phyloP scores from a whole-genome alignment of 805 yeast genomes.

The Candida maesae region DNA sequence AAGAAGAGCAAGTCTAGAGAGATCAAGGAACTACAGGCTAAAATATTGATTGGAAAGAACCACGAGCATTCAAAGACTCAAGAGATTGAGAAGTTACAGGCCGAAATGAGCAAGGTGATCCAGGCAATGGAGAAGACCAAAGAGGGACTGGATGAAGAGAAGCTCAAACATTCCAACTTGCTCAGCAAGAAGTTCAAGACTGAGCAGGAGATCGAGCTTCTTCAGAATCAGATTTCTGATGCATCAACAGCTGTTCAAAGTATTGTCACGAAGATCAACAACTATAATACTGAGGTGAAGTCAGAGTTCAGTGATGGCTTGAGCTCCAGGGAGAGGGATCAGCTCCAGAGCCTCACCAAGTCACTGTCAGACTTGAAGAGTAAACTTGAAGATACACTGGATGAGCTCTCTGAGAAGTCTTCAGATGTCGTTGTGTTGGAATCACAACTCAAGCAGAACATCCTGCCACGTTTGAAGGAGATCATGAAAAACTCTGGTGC shows the following conservation, averaged over 20 bases:
- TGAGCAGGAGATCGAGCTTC: slow-evolving; percentile 38
- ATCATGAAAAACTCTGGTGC: slow-evolving; percentile 27
- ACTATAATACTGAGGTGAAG: slow-evolving; percentile 42
- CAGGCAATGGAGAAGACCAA: slow-evolving; percentile 40
- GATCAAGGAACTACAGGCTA: slow-evolving; percentile 36
- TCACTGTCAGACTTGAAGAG: slow-evolving; percentile 37
- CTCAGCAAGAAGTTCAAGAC: slow-evolving; percentile 38
- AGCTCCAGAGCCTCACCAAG: slow-evolving; percentile 33
- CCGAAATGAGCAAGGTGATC: slow-evolving; percentile 34
- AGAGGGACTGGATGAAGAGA: slow-evolving; percentile 40
- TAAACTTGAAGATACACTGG: slow-evolving; percentile 38
- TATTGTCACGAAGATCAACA: slow-evolving; percentile 33
- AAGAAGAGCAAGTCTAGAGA: slow-evolving; percentile 51
- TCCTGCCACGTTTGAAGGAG: slow-evolving; percentile 48
- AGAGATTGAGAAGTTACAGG: slow-evolving; percentile 47
- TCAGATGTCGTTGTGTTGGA: slow-evolving; percentile 43
- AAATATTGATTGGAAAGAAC: no score
- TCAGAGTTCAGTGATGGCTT: slow-evolving; percentile 53
- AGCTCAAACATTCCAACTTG: slow-evolving; percentile 39
- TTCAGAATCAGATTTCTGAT: slow-evolving; percentile 9
- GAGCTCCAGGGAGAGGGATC: slow-evolving; percentile 43
- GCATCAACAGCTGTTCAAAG: slow-evolving; percentile 14
- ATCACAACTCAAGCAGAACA: slow-evolving; percentile 55
- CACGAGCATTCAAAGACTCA: no score
- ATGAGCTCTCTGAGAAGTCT: slow-evolving; percentile 41